Evolutionary conservation across 768 basidiomycete species (phyloP), one percentile per base, ranked within the genome.

Genomic region (Naganishia antarctica): DNA sequence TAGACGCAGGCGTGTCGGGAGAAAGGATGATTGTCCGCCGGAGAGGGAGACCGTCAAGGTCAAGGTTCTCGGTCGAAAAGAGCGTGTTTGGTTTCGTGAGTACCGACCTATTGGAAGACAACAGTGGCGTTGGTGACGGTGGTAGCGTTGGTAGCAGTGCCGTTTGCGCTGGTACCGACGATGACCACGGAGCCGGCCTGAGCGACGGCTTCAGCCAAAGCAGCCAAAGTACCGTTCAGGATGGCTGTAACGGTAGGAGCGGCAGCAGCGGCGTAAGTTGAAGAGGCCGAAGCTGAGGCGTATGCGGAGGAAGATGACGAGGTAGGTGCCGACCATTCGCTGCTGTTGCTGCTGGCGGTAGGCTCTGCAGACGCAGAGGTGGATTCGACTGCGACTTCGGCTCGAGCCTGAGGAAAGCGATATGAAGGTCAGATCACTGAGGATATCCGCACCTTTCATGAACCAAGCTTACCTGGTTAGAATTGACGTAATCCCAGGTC

Each of bases 401-500:
- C 40, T 29, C 45, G 51, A 31, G 51, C 37, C 51, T 46, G 43
- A 32, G 47, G 29, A 13, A 46, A 26, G 44, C 44, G 41, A 49
- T 31, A 12, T n/a, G 44, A 46, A 3, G 61, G 15, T 46, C 46
- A 62, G 32, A 2, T 34, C 7, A 12, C 16, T 5, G 37, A 16
- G 18, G 49, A 53, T 12, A 8, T 40, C 4, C 12, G 43, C 57
- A 48, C 18, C 45, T 47, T 3, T 44, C 25, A 3, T 47, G 61
- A 7, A 75, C 62, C 21, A 76, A n/a, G n/a, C n/a, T n/a, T 73
- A n/a, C 60, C 41, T 49, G 66, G 65, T 34, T 59, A 76, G 57
- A 71, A 82, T 61, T 78, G 81, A 65, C 77, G 76, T 78, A 79
- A 85, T 66, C 73, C 88, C 88, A 90, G 9, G 74, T 69, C 59